These are phyloP conservation scores for Xylaria grammica DNA, from an alignment of 495 filamentous ascomycete species.

Conservation along the genomic window DNA sequence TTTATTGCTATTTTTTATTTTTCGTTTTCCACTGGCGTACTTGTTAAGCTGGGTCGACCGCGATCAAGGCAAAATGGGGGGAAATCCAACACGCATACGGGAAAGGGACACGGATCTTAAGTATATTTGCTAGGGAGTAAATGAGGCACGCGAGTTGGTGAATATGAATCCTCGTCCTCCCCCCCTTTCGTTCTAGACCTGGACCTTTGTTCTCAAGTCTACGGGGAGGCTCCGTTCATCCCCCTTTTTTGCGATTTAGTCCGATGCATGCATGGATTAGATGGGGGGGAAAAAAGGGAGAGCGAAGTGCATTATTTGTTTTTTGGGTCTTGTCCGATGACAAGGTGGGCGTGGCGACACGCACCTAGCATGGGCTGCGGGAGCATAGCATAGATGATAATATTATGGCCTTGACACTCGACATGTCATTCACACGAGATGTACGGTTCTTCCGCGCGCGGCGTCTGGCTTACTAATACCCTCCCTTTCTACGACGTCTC, in stretches of 20 bases:
- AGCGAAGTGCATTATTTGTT: neutral
- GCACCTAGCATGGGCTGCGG: neutral
- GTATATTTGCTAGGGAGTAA: neutral
- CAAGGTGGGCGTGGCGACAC: neutral
- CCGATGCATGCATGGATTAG: constrained; percentile 13
- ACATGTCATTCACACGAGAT: constrained; percentile 10
- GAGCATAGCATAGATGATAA: constrained; percentile 12
- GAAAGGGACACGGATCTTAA: neutral
- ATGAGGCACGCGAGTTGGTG: constrained; percentile 6
- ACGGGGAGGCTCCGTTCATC: constrained; percentile 5
- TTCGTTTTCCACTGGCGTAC: neutral
- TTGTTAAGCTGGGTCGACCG: constrained; percentile 3
- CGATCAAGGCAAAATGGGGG: neutral
- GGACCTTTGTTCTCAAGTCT: neutral
- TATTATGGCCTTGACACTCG: neutral
- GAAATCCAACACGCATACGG: neutral
- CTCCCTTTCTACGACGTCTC: too few relatives aligned
- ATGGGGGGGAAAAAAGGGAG: neutral
- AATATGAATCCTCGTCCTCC: neutral
- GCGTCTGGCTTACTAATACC: too few relatives aligned
- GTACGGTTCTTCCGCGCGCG: neutral
- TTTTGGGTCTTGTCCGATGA: neutral
- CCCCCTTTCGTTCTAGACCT: neutral
- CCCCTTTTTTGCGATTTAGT: neutral
- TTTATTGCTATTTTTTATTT: neutral